Conservation (phyloP, 805 yeast species). For the Sugiyamaella chiloensis region DNA sequence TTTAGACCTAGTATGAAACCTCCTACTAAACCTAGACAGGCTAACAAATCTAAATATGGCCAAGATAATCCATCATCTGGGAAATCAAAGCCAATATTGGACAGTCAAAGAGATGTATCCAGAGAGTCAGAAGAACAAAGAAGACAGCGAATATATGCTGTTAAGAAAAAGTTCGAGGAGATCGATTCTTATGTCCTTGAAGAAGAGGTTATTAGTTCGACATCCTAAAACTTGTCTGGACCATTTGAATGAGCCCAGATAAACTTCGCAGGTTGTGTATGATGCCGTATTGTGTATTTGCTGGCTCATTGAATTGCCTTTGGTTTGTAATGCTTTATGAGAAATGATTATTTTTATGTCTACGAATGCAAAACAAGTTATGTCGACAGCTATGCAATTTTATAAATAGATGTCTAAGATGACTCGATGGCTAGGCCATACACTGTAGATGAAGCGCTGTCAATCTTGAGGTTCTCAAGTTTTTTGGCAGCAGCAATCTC, state of each 20-base stretch:
- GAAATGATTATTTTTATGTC: background rate
- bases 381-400: background rate
- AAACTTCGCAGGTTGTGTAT: too few relatives aligned
- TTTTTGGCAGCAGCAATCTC: conserved; percentile 8
- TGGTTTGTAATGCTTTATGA: background rate
- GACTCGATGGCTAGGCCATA: conserved; percentile 13
- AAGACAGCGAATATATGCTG: conserved; percentile 1
- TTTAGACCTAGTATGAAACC: conserved; percentile 2
- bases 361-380: background rate
- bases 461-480: conserved; percentile 6
- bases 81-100: background rate
- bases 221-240: too few relatives aligned
- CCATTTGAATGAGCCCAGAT: too few relatives aligned
- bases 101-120: background rate
- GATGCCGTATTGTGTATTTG: too few relatives aligned
- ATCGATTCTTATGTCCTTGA: conserved; percentile 21
- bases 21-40: background rate
- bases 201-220: conserved; percentile 12
- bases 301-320: background rate
- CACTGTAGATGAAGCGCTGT: conserved; percentile 1
- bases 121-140: background rate
- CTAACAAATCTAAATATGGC: background rate
- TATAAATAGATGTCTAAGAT: conserved; percentile 2
- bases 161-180: conserved; percentile 19
- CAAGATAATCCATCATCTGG: background rate